A percentile compares a stretch with the other conserved stretches of the same genome.
phyloP scores from a whole-genome alignment of 768 basidiomycete genomes.

The Chalciporus piperatus region DNA sequence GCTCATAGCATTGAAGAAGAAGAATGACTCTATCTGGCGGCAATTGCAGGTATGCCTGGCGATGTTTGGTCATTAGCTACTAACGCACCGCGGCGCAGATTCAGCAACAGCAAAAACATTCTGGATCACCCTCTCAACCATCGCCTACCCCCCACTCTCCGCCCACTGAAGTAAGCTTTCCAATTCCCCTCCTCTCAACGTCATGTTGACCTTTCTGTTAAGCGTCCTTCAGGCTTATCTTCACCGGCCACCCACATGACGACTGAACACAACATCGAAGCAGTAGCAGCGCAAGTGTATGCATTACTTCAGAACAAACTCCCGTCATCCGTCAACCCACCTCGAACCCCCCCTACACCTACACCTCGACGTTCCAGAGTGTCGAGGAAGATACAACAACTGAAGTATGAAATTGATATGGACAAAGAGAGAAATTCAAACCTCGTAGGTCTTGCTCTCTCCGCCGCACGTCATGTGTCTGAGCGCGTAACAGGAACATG shows the following conservation, averaged over 20 bases:
- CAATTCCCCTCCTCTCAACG: too few species aligned
- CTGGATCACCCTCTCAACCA: too few species aligned
- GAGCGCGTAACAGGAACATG: neutral
- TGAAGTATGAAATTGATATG: neutral
- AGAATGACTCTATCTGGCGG: neutral
- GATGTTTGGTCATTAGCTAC: too few species aligned
- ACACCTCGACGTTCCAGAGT: neutral
- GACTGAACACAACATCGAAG: neutral
- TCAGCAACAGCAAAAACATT: neutral
- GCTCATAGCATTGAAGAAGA: neutral
- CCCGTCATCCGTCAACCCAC: neutral
- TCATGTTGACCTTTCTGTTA: too few species aligned
- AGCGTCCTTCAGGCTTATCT: too few species aligned
- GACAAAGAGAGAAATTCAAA: neutral
- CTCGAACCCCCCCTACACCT: neutral
- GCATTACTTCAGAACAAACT: neutral
- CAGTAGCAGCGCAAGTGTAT: neutral
- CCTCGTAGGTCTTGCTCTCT: neutral
- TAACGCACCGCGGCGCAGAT: neutral
- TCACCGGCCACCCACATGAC: too few species aligned
- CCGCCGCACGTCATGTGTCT: too few species aligned
- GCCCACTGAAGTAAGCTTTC: too few species aligned
- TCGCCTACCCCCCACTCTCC: too few species aligned
- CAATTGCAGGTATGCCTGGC: neutral
- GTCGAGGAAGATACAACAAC: neutral